Conservation (phyloP, 352 stramenopile genomes). For the Phytophthora nicotianae region DNA sequence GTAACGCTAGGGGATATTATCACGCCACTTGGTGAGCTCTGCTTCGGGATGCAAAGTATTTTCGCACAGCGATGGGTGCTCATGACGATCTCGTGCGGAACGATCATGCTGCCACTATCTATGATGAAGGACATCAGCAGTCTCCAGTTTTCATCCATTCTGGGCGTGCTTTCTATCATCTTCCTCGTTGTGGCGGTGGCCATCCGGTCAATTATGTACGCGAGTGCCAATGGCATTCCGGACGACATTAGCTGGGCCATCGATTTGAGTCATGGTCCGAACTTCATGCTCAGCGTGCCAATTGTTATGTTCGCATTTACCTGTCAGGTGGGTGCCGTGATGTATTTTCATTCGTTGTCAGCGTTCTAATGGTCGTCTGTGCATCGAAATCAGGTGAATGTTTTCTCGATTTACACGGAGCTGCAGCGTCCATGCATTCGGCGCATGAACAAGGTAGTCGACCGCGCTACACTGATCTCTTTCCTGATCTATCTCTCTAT, state of each 20-base stretch:
- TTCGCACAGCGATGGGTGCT: constrained; percentile 78
- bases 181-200: constrained; percentile 85
- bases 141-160: constrained; percentile 85
- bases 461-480: constrained; percentile 76
- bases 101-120: constrained; percentile 85
- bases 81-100: constrained; percentile 76
- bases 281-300: constrained; percentile 88
- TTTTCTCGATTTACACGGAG: constrained; percentile 91
- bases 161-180: constrained; percentile 85
- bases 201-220: constrained; percentile 78
- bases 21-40: constrained; percentile 74
- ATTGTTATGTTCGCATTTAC: constrained; percentile 92
- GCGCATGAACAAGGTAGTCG: constrained; percentile 89
- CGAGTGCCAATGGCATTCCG: constrained; percentile 57
- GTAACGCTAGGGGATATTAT: constrained; percentile 86
- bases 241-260: constrained; percentile 78
- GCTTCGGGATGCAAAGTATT: constrained; percentile 64
- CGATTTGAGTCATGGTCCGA: constrained; percentile 61
- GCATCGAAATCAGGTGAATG: constrained; percentile 59
- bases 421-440: constrained; percentile 85
- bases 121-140: constrained; percentile 86
- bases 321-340: constrained; percentile 59
- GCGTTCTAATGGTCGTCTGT: constrained; percentile 9
- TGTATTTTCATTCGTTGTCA: background rate
- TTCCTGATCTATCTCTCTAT: constrained; percentile 82